Conservation (phyloP, 257 asterid genomes). For the Lithospermum erythrorhizon region DNA sequence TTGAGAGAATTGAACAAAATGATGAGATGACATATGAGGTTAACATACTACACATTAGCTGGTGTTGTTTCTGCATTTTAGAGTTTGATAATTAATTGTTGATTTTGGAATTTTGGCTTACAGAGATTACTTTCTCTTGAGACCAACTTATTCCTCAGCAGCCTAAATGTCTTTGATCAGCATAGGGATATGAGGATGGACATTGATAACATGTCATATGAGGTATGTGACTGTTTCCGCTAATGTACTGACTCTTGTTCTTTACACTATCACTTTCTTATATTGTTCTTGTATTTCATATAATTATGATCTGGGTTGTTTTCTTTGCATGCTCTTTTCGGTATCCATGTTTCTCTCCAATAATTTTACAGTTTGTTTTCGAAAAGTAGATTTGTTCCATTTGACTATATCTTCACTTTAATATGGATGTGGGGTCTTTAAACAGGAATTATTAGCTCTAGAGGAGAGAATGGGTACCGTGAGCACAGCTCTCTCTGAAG, state of each 20-base stretch:
- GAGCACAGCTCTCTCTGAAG: conserved; percentile 81
- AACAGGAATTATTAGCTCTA: conserved; percentile 81
- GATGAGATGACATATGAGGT: conserved; percentile 66
- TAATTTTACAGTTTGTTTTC: background rate
- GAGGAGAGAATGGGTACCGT: conserved; percentile 92
- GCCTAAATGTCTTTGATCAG: conserved; percentile 63
- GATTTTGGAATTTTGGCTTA: conserved; percentile 9
- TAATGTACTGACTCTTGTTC: background rate
- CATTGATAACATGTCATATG: conserved; percentile 91
- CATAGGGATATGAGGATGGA: conserved; percentile 86
- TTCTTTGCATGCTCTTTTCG: background rate
- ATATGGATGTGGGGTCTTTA: background rate
- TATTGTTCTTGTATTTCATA: background rate
- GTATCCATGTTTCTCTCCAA: background rate
- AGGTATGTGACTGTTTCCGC: conserved; percentile 35
- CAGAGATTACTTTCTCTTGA: conserved; percentile 71
- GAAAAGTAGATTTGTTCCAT: background rate
- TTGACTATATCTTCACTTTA: background rate
- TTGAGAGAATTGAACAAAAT: conserved; percentile 73
- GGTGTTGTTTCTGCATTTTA: background rate
- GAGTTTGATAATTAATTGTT: conserved; percentile 2
- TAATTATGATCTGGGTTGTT: background rate
- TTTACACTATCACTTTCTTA: background rate
- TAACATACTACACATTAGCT: conserved; percentile 11
- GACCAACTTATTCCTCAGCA: conserved; percentile 44